Conservation (phyloP, 495 filamentous ascomycete species). For the Achaetomiella virescens region DNA sequence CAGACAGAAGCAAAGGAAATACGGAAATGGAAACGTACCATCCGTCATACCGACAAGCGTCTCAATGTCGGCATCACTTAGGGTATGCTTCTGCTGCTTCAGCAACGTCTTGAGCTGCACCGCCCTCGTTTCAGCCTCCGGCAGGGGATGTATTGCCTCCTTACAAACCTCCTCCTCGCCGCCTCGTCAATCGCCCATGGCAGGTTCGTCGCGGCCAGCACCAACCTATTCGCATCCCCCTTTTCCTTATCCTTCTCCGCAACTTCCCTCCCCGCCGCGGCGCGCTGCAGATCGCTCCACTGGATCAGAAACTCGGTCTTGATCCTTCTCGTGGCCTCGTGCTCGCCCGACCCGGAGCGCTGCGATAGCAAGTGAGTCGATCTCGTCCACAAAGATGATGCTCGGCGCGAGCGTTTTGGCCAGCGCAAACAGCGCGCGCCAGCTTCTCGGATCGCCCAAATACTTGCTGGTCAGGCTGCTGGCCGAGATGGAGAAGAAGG, state of each 20-base stretch:
- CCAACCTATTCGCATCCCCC: constrained; percentile 86
- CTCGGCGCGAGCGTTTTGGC: constrained; percentile 87
- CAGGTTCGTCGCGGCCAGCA: constrained; percentile 91
- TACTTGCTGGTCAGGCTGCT: constrained; percentile 94
- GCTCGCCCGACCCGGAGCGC: constrained; percentile 74
- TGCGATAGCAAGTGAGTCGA: constrained; percentile 89
- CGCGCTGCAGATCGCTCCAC: constrained; percentile 89
- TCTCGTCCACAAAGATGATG: constrained; percentile 99
- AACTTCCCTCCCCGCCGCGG: constrained; percentile 78
- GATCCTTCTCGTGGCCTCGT: constrained; percentile 88
- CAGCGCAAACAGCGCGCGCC: constrained; percentile 81
- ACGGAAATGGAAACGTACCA: constrained; percentile 47
- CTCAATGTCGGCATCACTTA: constrained; percentile 68
- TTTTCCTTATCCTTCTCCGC: constrained; percentile 57
- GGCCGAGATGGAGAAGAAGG: constrained; percentile 95
- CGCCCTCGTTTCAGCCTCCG: constrained; percentile 72
- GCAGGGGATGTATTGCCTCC: constrained; percentile 95
- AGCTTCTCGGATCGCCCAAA: constrained; percentile 96
- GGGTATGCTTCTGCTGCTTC: constrained; percentile 77
- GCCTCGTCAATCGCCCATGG: constrained; percentile 99
- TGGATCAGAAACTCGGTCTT: constrained; percentile 98
- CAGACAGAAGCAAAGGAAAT: neutral
- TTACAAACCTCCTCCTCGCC: constrained; percentile 82
- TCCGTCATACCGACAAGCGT: constrained; percentile 77
- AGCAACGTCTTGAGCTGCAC: constrained; percentile 72